Conservation (phyloP, 177 flowering plant species). For the Telopea speciosissima region DNA sequence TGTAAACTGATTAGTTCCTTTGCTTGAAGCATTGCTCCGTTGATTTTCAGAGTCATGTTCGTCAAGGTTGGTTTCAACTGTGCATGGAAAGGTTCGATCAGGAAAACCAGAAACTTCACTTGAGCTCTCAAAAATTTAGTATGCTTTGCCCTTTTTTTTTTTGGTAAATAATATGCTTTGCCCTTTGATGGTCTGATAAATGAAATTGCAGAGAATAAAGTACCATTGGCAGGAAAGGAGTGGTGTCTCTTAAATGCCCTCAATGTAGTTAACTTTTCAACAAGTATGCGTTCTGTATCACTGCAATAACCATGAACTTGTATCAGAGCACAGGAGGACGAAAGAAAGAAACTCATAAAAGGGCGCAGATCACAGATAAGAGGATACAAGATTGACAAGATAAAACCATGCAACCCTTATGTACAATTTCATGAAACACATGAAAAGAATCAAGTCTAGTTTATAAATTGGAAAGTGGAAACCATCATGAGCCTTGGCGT, state of each 20-base stretch:
- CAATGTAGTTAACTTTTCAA: constrained; percentile 60
- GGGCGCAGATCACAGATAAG: background rate
- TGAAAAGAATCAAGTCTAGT: background rate
- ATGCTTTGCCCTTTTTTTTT: background rate
- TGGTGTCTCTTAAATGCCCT: constrained; percentile 24
- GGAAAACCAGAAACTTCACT: background rate
- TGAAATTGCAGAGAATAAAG: constrained; percentile 1
- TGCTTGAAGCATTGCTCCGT: constrained; percentile 15
- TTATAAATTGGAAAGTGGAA: no score
- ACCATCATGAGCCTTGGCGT: no score
- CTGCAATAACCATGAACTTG: constrained; percentile 26
- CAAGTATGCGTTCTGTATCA: constrained; percentile 48
- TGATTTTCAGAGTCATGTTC: constrained; percentile 7
- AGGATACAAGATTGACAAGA: background rate
- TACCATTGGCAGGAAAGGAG: constrained; percentile 25
- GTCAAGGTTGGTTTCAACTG: constrained; percentile 9
- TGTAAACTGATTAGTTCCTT: constrained; percentile 16
- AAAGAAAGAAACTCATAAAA: background rate
- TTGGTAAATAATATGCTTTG: background rate
- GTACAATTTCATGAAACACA: background rate
- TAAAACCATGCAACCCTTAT: background rate
- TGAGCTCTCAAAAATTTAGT: background rate
- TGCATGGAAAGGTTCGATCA: constrained; percentile 18
- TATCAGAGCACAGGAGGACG: background rate
- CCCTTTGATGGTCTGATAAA: background rate